phyloP scores from a whole-genome alignment of 306 rosid genomes.

The Ochetophila trinervis region DNA sequence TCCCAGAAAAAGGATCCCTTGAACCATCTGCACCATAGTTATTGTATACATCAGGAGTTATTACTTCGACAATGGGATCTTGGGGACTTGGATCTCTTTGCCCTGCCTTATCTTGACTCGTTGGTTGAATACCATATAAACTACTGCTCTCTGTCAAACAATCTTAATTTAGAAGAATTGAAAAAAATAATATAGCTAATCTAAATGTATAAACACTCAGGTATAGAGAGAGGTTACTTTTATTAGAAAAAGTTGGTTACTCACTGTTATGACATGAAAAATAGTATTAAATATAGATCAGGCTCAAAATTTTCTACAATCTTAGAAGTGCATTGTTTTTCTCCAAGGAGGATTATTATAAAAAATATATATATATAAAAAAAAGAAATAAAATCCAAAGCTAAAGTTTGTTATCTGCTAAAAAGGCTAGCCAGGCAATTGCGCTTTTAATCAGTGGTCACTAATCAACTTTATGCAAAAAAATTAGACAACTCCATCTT shows the following conservation, averaged over 20 bases:
- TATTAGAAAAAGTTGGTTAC: neutral
- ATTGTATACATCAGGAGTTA: slow-evolving; percentile 90
- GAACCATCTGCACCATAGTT: slow-evolving; percentile 70
- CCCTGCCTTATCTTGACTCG: slow-evolving; percentile 57
- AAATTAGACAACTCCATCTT: slow-evolving; percentile 11
- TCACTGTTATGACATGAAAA: neutral
- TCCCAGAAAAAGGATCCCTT: slow-evolving; percentile 57
- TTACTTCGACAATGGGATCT: slow-evolving; percentile 79
- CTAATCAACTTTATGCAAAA: slow-evolving; percentile 4
- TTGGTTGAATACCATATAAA: slow-evolving; percentile 55
- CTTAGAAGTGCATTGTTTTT: too few relatives aligned
- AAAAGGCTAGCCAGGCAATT: neutral
- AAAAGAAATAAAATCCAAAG: neutral
- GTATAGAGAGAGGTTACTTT: neutral
- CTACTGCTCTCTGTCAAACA: slow-evolving; percentile 78
- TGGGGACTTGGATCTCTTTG: slow-evolving; percentile 60
- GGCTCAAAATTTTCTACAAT: neutral
- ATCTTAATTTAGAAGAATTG: slow-evolving; percentile 41
- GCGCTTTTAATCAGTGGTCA: neutral
- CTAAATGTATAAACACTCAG: slow-evolving; percentile 6
- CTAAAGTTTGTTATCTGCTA: neutral
- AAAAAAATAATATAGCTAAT: slow-evolving; percentile 19
- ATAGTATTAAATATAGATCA: neutral
- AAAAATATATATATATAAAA: neutral
- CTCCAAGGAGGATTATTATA: too few relatives aligned